Percentiles rank a stretch among this genome's conserved stretches.
Evolutionary conservation across 83 land plant species (phyloP).

Genomic region (Thuja plicata): DNA sequence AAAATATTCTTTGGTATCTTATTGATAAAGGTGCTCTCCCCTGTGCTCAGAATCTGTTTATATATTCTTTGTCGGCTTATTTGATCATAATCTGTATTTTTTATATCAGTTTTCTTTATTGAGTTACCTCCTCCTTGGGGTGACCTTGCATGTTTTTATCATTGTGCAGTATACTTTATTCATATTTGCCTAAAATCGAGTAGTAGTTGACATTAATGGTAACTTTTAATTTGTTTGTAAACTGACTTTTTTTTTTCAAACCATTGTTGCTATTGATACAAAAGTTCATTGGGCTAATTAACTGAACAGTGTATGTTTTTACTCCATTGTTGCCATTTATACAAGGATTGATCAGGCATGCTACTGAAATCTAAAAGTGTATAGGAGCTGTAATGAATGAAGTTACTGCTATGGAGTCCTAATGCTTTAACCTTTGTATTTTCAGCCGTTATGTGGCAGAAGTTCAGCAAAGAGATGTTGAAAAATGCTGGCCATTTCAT

Average conservation of each 20-base stretch:
- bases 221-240: not conserved
- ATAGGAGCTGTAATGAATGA: not conserved
- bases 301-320: not conserved
- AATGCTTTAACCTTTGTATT: not conserved
- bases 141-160: not conserved
- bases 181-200: not conserved
- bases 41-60: not conserved
- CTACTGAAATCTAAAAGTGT: not conserved
- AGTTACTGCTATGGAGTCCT: not conserved
- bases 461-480: not conserved
- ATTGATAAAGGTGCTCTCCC: not conserved
- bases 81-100: not conserved
- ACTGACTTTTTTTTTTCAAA: not conserved
- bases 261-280: not conserved
- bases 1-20: not conserved
- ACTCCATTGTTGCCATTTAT: not conserved
- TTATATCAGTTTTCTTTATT: not conserved
- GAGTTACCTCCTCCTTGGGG: not conserved
- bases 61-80: not conserved
- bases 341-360: not conserved
- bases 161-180: not conserved
- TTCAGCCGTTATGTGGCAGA: not conserved
- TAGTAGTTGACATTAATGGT: not conserved
- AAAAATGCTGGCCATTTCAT: slow-evolving; percentile 6
- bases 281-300: not conserved